A percentile compares a stretch with the other conserved stretches of the same genome.
Evolutionary conservation across 192 early-diverging fungal genomes (phyloP).

Genomic region (Umbelopsis isabellina): DNA sequence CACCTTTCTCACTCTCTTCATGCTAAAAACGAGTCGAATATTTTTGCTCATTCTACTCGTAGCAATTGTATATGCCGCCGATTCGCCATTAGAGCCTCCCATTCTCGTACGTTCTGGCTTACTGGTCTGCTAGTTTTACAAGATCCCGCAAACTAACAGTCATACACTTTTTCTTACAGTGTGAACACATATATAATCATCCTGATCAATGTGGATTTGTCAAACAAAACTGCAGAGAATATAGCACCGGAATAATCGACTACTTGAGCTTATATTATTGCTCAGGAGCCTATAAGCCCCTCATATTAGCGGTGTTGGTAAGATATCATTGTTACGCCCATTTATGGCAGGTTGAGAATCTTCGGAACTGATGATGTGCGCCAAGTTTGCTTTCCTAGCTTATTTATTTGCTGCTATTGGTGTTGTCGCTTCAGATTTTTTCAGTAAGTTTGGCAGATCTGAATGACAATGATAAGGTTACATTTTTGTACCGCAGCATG

Average conservation of each 20-base stretch:
- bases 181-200: slow-evolving; percentile 51
- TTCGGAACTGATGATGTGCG: slow-evolving; percentile 15
- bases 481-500: too few relatives aligned
- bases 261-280: slow-evolving; percentile 63
- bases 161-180: slow-evolving; percentile 28
- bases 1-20: not conserved
- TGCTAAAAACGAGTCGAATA: not conserved
- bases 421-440: slow-evolving; percentile 77
- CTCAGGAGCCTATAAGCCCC: slow-evolving; percentile 31
- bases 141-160: not conserved
- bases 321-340: slow-evolving; percentile 18
- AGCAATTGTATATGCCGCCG: not conserved
- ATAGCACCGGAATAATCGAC: slow-evolving; percentile 56
- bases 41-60: not conserved
- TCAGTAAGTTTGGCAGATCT: slow-evolving; percentile 50
- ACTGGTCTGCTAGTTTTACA: not conserved
- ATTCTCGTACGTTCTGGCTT: not conserved
- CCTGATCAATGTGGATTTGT: slow-evolving; percentile 62
- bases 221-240: slow-evolving; percentile 60
- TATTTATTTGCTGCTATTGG: slow-evolving; percentile 73
- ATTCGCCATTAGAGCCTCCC: not conserved
- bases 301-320: slow-evolving; percentile 48
- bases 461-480: too few relatives aligned
- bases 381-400: slow-evolving; percentile 50
- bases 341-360: not conserved